Percentiles rank a stretch among this genome's conserved stretches.
These are phyloP conservation scores for Avena eriantha DNA, from an alignment of 176 grass and related monocot genomes.

Conservation along the genomic window DNA sequence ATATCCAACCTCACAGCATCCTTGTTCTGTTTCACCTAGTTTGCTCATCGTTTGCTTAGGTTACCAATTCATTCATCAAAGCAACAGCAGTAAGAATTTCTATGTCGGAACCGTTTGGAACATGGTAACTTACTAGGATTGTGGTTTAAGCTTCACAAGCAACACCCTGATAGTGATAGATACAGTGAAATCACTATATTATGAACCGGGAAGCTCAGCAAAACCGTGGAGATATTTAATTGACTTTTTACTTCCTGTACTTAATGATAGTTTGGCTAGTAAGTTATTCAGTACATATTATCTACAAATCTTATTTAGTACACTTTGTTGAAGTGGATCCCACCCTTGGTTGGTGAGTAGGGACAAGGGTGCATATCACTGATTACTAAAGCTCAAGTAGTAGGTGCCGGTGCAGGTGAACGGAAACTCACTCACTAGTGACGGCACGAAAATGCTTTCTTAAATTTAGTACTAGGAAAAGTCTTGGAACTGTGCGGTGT, in stretches of 20 bases:
- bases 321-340: constrained; percentile 24
- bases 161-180: neutral
- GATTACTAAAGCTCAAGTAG: constrained; percentile 19
- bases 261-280: neutral
- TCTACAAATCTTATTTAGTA: neutral
- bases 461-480: constrained; percentile 7
- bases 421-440: neutral
- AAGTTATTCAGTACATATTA: neutral
- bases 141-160: neutral
- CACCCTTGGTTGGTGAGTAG: constrained; percentile 24
- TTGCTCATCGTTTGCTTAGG: neutral
- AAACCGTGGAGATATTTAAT: neutral
- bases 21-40: neutral
- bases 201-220: neutral
- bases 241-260: neutral
- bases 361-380: constrained; percentile 18
- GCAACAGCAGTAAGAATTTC: neutral
- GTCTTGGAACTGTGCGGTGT: neutral
- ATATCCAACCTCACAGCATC: neutral
- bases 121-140: neutral
- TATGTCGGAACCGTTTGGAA: neutral
- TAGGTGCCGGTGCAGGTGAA: constrained; percentile 30
- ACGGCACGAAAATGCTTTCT: constrained; percentile 15
- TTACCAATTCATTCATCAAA: neutral
- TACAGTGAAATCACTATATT: neutral